Percentiles rank a stretch among this genome's conserved stretches.
Conservation (phyloP, 768 basidiomycete genomes). For the Panellus pusillus region DNA sequence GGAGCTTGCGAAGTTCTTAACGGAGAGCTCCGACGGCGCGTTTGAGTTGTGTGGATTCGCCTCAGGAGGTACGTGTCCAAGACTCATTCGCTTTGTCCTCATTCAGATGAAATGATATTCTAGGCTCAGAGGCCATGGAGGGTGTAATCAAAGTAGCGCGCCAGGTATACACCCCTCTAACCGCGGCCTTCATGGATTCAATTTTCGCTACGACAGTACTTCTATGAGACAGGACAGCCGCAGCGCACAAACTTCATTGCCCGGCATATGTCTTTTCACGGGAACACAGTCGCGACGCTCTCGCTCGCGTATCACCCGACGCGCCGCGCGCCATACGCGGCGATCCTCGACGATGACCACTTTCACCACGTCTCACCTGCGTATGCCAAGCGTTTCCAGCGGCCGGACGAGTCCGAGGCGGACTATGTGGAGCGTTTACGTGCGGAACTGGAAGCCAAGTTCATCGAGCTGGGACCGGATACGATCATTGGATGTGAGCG, state of each 20-base stretch:
- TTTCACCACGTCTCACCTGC: conserved; percentile 91
- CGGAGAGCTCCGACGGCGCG: conserved; percentile 68
- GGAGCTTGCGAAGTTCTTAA: conserved; percentile 65
- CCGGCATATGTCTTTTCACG: conserved; percentile 79
- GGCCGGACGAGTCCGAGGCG: conserved; percentile 67
- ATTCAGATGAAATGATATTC: conserved; percentile 1
- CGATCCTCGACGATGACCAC: conserved; percentile 58
- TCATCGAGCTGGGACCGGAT: conserved; percentile 76
- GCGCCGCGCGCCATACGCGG: conserved; percentile 68
- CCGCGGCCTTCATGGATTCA: neutral
- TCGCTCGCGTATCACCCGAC: conserved; percentile 65
- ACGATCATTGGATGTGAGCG: conserved; percentile 79
- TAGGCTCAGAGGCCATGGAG: conserved; percentile 91
- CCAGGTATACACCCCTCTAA: conserved; percentile 48
- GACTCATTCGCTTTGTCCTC: neutral
- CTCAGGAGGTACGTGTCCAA: conserved; percentile 59
- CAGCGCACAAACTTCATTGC: conserved; percentile 79
- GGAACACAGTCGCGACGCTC: conserved; percentile 75
- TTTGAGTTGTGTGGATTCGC: conserved; percentile 73
- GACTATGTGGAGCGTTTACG: conserved; percentile 77
- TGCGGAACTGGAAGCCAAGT: conserved; percentile 84
- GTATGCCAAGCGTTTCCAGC: conserved; percentile 78
- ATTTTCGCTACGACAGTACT: conserved; percentile 49
- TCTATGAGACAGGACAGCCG: conserved; percentile 64
- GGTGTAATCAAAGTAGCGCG: conserved; percentile 78